A percentile compares a stretch with the other conserved stretches of the same genome.
Evolutionary conservation across 2,329 filamentous ascomycete genomes (phyloP).

Genomic region (Cladosporium sp.): DNA sequence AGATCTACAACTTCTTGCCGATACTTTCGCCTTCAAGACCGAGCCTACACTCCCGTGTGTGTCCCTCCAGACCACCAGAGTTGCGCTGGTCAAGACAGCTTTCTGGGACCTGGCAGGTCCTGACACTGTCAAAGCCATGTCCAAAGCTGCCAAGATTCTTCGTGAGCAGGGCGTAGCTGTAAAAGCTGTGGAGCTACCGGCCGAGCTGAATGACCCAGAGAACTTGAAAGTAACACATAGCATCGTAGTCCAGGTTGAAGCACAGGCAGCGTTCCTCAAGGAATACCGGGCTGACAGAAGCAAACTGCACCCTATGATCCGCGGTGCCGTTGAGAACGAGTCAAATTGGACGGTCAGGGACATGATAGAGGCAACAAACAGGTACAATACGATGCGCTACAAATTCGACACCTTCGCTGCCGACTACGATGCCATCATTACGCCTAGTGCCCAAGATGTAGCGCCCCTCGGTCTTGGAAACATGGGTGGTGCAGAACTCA

Average conservation of each 20-base stretch:
- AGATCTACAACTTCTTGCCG: slow-evolving; percentile 55
- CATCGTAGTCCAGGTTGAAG: no score
- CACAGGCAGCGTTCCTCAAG: slow-evolving; percentile 28
- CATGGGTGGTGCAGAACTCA: slow-evolving; percentile 41
- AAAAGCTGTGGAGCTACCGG: no score
- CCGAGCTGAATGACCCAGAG: no score
- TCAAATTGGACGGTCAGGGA: no score
- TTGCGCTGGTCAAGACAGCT: slow-evolving; percentile 53
- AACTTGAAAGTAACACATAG: no score
- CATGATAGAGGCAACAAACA: no score
- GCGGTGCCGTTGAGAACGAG: no score
- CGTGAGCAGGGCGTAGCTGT: no score
- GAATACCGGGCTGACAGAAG: no score
- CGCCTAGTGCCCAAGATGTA: slow-evolving; percentile 56
- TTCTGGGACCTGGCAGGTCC: slow-evolving; percentile 45
- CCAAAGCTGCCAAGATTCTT: slow-evolving; percentile 32
- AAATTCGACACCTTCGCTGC: slow-evolving; percentile 50
- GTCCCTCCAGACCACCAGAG: slow-evolving; percentile 27
- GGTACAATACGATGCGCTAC: slow-evolving; percentile 51
- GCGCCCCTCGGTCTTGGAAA: slow-evolving; percentile 51
- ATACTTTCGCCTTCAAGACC: slow-evolving; percentile 47
- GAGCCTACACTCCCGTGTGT: background rate
- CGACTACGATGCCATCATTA: slow-evolving; percentile 55
- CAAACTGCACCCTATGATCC: no score
- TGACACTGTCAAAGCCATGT: slow-evolving; percentile 34